A percentile compares a stretch with the other conserved stretches of the same genome.
Conservation (phyloP, 345 rosid genomes). For the Lepidium sativum region DNA sequence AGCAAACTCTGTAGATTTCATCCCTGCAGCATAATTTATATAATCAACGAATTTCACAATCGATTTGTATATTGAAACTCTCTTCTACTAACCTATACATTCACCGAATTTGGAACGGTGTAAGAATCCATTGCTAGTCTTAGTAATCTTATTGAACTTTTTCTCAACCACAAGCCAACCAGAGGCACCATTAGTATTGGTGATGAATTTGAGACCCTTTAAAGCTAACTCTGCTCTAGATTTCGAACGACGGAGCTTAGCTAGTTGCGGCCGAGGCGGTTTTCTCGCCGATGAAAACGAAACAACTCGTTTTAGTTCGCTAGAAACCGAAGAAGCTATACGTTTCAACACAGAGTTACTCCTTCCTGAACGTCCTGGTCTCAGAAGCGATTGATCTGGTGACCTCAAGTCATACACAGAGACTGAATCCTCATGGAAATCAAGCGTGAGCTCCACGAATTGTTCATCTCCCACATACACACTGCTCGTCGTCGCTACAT, state of each 20-base stretch:
- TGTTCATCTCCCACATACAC: conserved; percentile 17
- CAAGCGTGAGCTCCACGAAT: conserved; percentile 77
- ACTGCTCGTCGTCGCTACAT: neutral
- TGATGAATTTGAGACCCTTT: conserved; percentile 65
- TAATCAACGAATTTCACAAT: neutral
- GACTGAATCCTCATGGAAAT: conserved; percentile 59
- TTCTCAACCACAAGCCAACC: conserved; percentile 64
- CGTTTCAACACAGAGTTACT: conserved; percentile 20
- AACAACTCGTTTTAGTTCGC: conserved; percentile 42
- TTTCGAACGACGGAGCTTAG: conserved; percentile 40
- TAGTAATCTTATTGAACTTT: conserved; percentile 42
- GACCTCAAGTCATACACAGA: conserved; percentile 66
- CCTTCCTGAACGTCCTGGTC: conserved; percentile 41
- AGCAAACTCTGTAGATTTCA: conserved; percentile 60
- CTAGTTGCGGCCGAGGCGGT: conserved; percentile 22
- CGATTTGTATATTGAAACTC: neutral
- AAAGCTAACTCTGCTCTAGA: conserved; percentile 52
- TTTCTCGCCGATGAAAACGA: conserved; percentile 22
- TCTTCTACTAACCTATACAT: conserved; percentile 45
- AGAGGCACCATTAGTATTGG: conserved; percentile 48
- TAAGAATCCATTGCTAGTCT: conserved; percentile 32
- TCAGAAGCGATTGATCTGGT: conserved; percentile 46
- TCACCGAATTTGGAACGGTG: conserved; percentile 55
- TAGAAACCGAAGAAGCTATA: conserved; percentile 52
- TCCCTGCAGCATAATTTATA: conserved; percentile 31